These are phyloP conservation scores for Drechslera avenae DNA, from an alignment of 2,329 filamentous ascomycete species.

Conservation along the genomic window DNA sequence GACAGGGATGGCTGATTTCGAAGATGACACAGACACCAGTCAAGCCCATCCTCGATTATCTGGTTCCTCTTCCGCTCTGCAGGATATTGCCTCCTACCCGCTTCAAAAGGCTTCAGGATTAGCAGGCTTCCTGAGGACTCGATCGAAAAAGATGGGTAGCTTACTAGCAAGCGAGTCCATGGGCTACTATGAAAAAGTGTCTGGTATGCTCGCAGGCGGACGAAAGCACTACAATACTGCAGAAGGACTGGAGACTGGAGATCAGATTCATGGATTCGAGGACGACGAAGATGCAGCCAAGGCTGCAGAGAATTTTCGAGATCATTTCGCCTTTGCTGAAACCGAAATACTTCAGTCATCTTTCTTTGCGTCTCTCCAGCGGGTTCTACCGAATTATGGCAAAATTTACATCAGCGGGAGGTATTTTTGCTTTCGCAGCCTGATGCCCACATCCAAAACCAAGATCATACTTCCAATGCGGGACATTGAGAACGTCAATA, in stretches of 20 bases:
- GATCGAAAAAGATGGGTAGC: conserved; percentile 79
- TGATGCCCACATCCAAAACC: conserved; percentile 85
- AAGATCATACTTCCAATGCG: conserved; percentile 89
- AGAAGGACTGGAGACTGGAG: conserved; percentile 68
- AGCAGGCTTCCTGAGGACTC: conserved; percentile 79
- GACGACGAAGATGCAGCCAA: conserved; percentile 60
- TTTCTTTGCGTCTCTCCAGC: conserved; percentile 90
- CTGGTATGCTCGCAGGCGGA: conserved; percentile 93
- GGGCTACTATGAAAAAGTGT: conserved; percentile 95
- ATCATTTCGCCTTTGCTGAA: conserved; percentile 86
- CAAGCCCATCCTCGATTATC: conserved; percentile 41
- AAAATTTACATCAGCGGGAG: conserved; percentile 93
- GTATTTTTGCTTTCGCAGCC: conserved; percentile 89
- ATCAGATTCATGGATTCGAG: conserved; percentile 62
- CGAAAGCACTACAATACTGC: conserved; percentile 85
- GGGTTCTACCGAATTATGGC: conserved; percentile 88
- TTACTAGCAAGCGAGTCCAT: conserved; percentile 88
- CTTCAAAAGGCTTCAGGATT: conserved; percentile 82
- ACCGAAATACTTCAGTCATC: conserved; percentile 84
- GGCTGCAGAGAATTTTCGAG: conserved; percentile 73
- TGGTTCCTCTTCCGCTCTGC: conserved; percentile 58
- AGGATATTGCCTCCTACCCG: conserved; percentile 73
- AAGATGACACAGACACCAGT: conserved; percentile 37
- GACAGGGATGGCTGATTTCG: conserved; percentile 23
- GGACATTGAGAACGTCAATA: conserved; percentile 90